Conservation (phyloP, 1,284 basidiomycete species). For the Trichosporon inkin region DNA sequence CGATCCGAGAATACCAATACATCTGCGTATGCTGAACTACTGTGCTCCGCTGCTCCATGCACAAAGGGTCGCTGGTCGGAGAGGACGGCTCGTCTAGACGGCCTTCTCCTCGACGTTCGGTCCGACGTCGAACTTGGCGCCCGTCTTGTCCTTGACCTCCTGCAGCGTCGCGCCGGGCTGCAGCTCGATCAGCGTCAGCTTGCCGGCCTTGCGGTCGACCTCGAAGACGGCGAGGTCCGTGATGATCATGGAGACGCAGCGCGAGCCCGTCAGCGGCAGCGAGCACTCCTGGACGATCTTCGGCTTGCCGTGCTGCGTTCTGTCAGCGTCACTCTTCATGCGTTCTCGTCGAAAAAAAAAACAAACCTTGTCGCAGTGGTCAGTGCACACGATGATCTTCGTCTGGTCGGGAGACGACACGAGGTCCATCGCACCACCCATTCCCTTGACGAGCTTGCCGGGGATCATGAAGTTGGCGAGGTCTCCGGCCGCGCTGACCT, state of each 20-base stretch:
- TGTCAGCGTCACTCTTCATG: constrained; percentile 53
- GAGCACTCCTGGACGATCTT: constrained; percentile 81
- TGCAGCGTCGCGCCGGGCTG: constrained; percentile 76
- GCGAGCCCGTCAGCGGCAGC: constrained; percentile 80
- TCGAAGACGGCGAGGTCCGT: constrained; percentile 80
- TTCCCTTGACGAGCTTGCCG: constrained; percentile 83
- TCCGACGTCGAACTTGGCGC: constrained; percentile 62
- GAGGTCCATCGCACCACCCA: constrained; percentile 94
- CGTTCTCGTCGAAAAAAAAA: background rate
- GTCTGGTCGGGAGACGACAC: constrained; percentile 86
- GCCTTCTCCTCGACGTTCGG: constrained; percentile 10
- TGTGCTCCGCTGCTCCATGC: background rate
- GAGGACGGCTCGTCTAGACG: background rate
- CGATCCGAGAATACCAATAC: constrained; percentile 6
- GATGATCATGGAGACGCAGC: constrained; percentile 82
- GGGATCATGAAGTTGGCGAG: constrained; percentile 97
- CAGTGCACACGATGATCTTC: constrained; percentile 51
- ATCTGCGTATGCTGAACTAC: constrained; percentile 4
- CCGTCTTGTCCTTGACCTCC: constrained; percentile 80
- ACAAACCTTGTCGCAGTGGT: constrained; percentile 19
- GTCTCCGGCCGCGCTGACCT: constrained; percentile 84
- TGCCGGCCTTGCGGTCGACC: constrained; percentile 70
- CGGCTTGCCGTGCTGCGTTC: constrained; percentile 77
- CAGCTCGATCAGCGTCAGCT: constrained; percentile 72
- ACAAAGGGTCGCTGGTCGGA: too few relatives aligned